phyloP scores from a whole-genome alignment of 2,329 filamentous ascomycete genomes.

The Aureobasidium subglaciale region DNA sequence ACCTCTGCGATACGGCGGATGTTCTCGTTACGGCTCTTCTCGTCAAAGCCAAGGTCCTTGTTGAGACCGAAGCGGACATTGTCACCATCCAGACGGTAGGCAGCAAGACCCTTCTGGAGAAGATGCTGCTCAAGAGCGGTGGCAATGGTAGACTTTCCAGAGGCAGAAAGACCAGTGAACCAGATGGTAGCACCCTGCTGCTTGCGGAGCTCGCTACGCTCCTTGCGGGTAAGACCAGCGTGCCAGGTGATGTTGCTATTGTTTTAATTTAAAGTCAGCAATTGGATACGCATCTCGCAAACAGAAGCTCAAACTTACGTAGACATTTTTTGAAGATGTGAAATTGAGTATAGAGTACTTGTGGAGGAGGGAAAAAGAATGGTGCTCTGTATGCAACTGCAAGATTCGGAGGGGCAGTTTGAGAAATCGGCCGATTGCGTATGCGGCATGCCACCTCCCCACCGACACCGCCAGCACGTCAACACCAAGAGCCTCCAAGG shows the following conservation, averaged over 20 bases:
- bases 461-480: slow-evolving; percentile 12
- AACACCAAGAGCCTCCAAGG: slow-evolving; percentile 1
- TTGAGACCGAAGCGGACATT: slow-evolving; percentile 98
- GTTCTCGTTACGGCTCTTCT: slow-evolving; percentile 93
- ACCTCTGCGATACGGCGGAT: slow-evolving; percentile 89
- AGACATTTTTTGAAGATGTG: neutral
- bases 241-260: slow-evolving; percentile 89
- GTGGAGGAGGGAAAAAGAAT: neutral
- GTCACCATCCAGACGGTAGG: slow-evolving; percentile 95
- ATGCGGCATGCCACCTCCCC: neutral
- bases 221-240: slow-evolving; percentile 67
- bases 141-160: slow-evolving; percentile 94
- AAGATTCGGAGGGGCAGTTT: neutral
- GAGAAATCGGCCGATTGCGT: slow-evolving; percentile 1
- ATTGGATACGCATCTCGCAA: neutral
- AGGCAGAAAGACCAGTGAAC: slow-evolving; percentile 94
- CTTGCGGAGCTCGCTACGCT: slow-evolving; percentile 67
- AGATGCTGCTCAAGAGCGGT: slow-evolving; percentile 96
- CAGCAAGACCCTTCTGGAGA: slow-evolving; percentile 70
- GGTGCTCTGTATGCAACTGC: neutral
- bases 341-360: neutral
- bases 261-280: neutral
- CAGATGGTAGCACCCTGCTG: slow-evolving; percentile 93
- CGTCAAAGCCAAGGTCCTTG: slow-evolving; percentile 92
- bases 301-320: neutral